Percentiles rank a stretch among this genome's conserved stretches.
Evolutionary conservation across 805 yeast species (phyloP).

Genomic region (Candida gorgasii): DNA sequence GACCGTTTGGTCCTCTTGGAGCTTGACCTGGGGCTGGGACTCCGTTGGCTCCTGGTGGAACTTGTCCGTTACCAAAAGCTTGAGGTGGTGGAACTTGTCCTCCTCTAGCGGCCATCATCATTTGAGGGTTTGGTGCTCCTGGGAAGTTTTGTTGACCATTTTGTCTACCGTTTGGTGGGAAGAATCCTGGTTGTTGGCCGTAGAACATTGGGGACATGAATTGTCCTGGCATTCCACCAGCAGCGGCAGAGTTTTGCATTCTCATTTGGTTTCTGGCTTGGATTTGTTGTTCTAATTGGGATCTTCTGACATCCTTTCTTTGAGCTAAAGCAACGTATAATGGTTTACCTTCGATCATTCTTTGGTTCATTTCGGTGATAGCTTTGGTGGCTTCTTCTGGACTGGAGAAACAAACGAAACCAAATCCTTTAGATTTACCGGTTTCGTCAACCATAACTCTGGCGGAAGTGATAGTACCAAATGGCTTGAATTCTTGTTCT

Average conservation of each 20-base stretch:
- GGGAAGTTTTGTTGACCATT: conserved; percentile 60
- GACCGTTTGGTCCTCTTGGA: conserved; percentile 81
- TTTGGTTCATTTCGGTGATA: conserved; percentile 96
- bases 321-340: conserved; percentile 98
- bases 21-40: conserved; percentile 27
- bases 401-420: conserved; percentile 95
- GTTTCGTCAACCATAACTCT: conserved; percentile 93
- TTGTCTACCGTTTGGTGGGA: conserved; percentile 83
- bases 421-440: conserved; percentile 97
- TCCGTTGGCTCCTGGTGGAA: conserved; percentile 34
- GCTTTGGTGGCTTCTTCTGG: conserved; percentile 99
- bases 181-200: conserved; percentile 80
- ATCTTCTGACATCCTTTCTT: conserved; percentile 96
- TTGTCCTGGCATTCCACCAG: conserved; percentile 80
- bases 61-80: conserved; percentile 29
- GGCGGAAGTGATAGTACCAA: conserved; percentile 93
- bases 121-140: conserved; percentile 81
- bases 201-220: conserved; percentile 85
- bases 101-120: conserved; percentile 58
- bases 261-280: conserved; percentile 98
- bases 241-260: conserved; percentile 92
- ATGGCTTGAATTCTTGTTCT: conserved; percentile 88
- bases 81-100: conserved; percentile 67
- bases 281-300: conserved; percentile 95
- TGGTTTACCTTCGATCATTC: conserved; percentile 93